phyloP scores from a whole-genome alignment of 345 rosid genomes.

The Dipteronia sinensis region DNA sequence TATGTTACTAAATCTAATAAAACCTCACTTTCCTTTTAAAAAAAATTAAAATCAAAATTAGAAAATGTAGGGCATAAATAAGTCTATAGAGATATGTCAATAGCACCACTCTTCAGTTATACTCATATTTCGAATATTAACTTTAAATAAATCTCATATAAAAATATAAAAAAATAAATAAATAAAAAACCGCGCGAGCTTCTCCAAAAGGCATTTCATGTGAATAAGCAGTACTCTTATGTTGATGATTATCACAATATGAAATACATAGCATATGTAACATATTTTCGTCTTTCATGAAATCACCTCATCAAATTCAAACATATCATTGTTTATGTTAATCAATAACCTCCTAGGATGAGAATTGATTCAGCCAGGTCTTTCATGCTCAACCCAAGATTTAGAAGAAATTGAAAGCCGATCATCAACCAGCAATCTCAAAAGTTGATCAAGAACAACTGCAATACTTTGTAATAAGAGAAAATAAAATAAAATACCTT shows the following conservation, averaged over 20 bases:
- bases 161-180: too few species aligned
- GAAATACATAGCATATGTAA: neutral
- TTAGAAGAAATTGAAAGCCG: neutral
- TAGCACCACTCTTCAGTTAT: too few species aligned
- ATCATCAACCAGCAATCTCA: neutral
- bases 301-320: neutral
- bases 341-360: too few species aligned
- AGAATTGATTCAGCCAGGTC: neutral
- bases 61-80: too few species aligned
- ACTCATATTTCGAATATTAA: neutral
- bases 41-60: too few species aligned
- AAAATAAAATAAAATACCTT: too few species aligned
- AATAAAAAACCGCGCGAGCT: neutral
- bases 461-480: neutral
- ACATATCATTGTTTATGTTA: neutral
- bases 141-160: too few species aligned
- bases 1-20: too few species aligned
- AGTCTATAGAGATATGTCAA: too few species aligned
- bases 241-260: neutral
- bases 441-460: neutral
- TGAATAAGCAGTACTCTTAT: too few species aligned
- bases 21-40: too few species aligned
- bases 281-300: too few species aligned
- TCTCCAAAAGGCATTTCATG: neutral
- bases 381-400: neutral